phyloP scores from a whole-genome alignment of 208 protist species.

The Tritrichomonas foetus region DNA sequence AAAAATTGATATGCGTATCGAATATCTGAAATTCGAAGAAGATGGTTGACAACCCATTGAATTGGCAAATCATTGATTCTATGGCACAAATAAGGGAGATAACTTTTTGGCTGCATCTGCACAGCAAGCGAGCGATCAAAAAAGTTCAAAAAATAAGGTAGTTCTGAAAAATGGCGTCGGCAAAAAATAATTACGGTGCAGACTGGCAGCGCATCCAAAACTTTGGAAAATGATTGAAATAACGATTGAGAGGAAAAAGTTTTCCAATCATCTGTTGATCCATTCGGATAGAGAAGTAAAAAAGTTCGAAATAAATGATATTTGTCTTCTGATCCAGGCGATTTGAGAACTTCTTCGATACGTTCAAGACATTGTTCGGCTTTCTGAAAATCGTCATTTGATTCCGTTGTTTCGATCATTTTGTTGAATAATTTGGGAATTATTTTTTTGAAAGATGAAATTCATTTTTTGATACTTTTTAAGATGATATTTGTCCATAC shows the following conservation, averaged over 20 bases:
- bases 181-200: neutral
- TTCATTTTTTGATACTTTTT: too few species aligned
- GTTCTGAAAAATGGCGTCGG: neutral
- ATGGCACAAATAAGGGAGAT: neutral
- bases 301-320: neutral
- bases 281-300: neutral
- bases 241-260: neutral
- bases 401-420: too few species aligned
- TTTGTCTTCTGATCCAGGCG: neutral
- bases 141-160: neutral
- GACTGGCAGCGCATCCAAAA: neutral
- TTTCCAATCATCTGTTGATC: neutral
- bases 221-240: neutral
- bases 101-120: neutral
- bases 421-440: too few species aligned
- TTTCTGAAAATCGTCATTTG: neutral
- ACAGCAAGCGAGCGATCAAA: neutral
- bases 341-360: neutral
- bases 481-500: too few species aligned
- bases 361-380: neutral
- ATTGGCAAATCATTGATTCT: neutral
- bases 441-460: too few species aligned
- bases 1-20: slow-evolving; percentile 26
- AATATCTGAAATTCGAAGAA: neutral
- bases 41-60: slow-evolving; percentile 13